These are phyloP conservation scores for Leccinum subtestaceum DNA, from an alignment of 768 basidiomycete species.

Conservation along the genomic window DNA sequence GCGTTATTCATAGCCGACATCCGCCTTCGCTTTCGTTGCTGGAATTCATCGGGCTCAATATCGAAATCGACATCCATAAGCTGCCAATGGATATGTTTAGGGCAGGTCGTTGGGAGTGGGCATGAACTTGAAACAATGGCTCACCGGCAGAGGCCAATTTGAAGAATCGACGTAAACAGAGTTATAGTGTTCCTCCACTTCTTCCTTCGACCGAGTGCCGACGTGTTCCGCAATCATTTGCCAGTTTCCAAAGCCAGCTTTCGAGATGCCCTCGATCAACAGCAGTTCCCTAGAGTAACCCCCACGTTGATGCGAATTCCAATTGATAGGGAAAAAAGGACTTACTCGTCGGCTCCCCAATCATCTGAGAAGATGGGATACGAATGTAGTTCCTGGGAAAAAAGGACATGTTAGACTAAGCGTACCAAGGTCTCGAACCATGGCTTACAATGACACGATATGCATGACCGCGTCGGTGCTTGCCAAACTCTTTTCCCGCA, in stretches of 20 bases:
- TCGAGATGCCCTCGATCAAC: conserved; percentile 81
- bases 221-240: conserved; percentile 93
- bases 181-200: conserved; percentile 88
- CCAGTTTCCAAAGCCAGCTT: conserved; percentile 95
- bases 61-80: conserved; percentile 59
- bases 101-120: conserved; percentile 1
- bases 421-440: neutral
- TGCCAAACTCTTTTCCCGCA: conserved; percentile 82
- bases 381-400: conserved; percentile 82
- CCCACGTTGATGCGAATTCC: conserved; percentile 4
- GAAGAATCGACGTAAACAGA: conserved; percentile 75
- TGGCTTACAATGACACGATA: conserved; percentile 85
- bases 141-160: conserved; percentile 78
- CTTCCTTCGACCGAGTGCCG: conserved; percentile 90
- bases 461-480: conserved; percentile 81
- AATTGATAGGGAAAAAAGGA: conserved; percentile 9
- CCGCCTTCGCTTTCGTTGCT: conserved; percentile 82
- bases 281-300: conserved; percentile 67
- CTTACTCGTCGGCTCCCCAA: conserved; percentile 98
- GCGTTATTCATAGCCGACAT: conserved; percentile 76
- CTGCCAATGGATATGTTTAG: conserved; percentile 7
- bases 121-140: conserved; percentile 21
- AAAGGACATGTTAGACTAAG: neutral
- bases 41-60: conserved; percentile 79
- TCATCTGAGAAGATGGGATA: conserved; percentile 93